Percentiles rank a stretch among this genome's conserved stretches.
Evolutionary conservation across 148 eudicot genomes (phyloP).

Genomic region (Suaeda aralocaspica): DNA sequence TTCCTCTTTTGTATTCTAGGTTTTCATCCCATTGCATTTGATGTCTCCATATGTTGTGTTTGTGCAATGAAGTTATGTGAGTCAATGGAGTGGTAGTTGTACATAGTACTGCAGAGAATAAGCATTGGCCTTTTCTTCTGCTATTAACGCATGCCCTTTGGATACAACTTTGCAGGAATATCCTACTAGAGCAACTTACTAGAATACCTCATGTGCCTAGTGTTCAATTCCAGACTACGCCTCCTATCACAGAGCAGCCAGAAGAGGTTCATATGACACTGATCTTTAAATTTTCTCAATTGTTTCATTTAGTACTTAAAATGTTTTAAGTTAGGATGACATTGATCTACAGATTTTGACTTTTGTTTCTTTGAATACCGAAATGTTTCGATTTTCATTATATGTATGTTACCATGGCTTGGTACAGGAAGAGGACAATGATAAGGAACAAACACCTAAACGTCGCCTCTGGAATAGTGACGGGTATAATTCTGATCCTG

Average conservation of each 20-base stretch:
- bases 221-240: constrained; percentile 64
- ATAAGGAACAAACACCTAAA: constrained; percentile 51
- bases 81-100: neutral
- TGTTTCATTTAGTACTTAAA: neutral
- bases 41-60: neutral
- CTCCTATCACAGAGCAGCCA: constrained; percentile 50
- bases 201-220: constrained; percentile 70
- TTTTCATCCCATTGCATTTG: neutral
- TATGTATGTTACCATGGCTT: constrained; percentile 6
- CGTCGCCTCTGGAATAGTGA: constrained; percentile 76
- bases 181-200: constrained; percentile 74
- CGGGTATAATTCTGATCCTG: constrained; percentile 66
- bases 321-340: no score
- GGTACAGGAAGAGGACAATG: constrained; percentile 54
- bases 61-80: neutral
- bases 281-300: neutral
- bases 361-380: no score
- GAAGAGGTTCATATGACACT: constrained; percentile 49
- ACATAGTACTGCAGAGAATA: neutral
- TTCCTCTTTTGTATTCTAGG: neutral
- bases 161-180: constrained; percentile 42
- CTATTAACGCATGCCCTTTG: constrained; percentile 10
- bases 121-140: neutral
- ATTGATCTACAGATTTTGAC: no score
- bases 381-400: constrained; percentile 7